These are phyloP conservation scores for Solanum sejunctum DNA, from an alignment of 257 asterid species.

Conservation along the genomic window DNA sequence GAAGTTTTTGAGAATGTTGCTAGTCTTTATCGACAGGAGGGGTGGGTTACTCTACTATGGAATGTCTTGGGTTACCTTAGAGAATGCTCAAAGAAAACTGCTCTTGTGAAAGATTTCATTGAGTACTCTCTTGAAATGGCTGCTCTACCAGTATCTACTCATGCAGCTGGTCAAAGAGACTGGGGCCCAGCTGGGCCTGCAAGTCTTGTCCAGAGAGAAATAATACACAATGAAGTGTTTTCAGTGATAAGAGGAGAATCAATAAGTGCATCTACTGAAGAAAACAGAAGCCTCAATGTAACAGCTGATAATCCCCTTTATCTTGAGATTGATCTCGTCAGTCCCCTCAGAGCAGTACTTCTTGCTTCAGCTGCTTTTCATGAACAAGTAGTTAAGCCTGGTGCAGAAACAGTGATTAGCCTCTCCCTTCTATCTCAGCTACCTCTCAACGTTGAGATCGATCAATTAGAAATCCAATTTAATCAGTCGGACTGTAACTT, in stretches of 20 bases:
- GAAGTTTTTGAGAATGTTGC: slow-evolving; percentile 61
- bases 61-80: slow-evolving; percentile 82
- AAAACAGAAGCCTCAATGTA: slow-evolving; percentile 37
- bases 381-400: slow-evolving; percentile 86
- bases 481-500: slow-evolving; percentile 91
- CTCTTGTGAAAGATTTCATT: slow-evolving; percentile 67
- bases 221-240: slow-evolving; percentile 77
- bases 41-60: slow-evolving; percentile 84
- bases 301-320: slow-evolving; percentile 65
- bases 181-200: slow-evolving; percentile 82
- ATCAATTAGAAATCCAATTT: slow-evolving; percentile 95
- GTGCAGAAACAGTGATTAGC: slow-evolving; percentile 55
- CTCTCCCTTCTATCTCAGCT: slow-evolving; percentile 79
- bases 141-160: slow-evolving; percentile 58
- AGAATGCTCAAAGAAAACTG: slow-evolving; percentile 72
- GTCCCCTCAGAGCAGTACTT: slow-evolving; percentile 79
- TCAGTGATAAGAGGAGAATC: slow-evolving; percentile 62
- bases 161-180: slow-evolving; percentile 35
- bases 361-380: slow-evolving; percentile 97
- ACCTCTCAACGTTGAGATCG: slow-evolving; percentile 70
- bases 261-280: slow-evolving; percentile 26
- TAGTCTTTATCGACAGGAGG: slow-evolving; percentile 80
- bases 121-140: slow-evolving; percentile 99
- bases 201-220: slow-evolving; percentile 53
- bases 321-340: slow-evolving; percentile 91